Evolutionary conservation across 441 rosid species (phyloP).

Genomic region (Adansonia madagascariensis): DNA sequence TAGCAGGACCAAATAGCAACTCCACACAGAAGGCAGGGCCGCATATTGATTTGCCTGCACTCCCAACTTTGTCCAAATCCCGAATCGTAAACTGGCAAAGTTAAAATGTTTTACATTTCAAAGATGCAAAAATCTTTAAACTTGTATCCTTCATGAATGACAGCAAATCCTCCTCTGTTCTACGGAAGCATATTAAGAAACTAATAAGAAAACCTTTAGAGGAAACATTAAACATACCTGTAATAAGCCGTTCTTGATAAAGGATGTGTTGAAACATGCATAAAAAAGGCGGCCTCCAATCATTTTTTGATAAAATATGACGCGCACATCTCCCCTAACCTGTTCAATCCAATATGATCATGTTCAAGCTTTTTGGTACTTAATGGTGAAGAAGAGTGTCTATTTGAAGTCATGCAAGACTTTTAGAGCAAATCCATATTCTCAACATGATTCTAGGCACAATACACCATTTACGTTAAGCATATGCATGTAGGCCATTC

Average conservation of each 20-base stretch:
- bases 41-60: constrained; percentile 65
- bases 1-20: constrained; percentile 78
- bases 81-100: constrained; percentile 51
- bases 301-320: constrained; percentile 86
- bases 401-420: neutral
- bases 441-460: neutral
- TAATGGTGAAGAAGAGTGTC: neutral
- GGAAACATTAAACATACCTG: constrained; percentile 51
- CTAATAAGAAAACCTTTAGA: neutral
- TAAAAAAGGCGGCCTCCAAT: constrained; percentile 83
- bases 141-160: neutral
- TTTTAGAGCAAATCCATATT: neutral
- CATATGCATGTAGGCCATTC: neutral
- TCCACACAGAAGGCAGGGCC: constrained; percentile 85
- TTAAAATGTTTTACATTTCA: constrained; percentile 17
- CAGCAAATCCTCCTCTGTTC: neutral
- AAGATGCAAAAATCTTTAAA: neutral
- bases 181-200: neutral
- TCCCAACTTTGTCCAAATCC: constrained; percentile 80
- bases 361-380: neutral
- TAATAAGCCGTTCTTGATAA: constrained; percentile 74
- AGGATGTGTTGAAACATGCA: constrained; percentile 87
- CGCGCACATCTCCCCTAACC: constrained; percentile 76
- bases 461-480: constrained; percentile 4
- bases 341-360: constrained; percentile 31